A percentile compares a stretch with the other conserved stretches of the same genome.
Conservation (phyloP, 352 stramenopile genomes). For the Phytophthora lateralis region DNA sequence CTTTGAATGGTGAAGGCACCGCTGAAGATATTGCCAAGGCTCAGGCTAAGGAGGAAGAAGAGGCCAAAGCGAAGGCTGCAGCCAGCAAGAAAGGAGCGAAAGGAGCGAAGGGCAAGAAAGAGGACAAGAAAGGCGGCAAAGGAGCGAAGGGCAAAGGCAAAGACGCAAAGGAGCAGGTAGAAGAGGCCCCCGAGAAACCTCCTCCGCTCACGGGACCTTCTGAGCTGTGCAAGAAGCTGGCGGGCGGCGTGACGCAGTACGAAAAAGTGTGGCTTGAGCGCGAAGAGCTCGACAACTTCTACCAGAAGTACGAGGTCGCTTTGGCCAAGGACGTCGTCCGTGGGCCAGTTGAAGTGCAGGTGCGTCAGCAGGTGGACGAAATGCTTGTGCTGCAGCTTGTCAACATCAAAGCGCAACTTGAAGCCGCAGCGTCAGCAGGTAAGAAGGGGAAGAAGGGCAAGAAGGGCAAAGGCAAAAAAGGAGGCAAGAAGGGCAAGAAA, state of each 20-base stretch:
- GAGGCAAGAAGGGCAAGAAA: constrained; percentile 59
- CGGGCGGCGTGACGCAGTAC: constrained; percentile 65
- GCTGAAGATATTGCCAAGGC: constrained; percentile 51
- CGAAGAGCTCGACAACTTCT: constrained; percentile 91
- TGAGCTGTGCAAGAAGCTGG: constrained; percentile 83
- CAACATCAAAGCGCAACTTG: constrained; percentile 94
- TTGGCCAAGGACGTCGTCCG: constrained; percentile 92
- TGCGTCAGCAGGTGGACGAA: constrained; percentile 92
- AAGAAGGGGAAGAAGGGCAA: constrained; percentile 87
- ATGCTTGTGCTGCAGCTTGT: constrained; percentile 94
- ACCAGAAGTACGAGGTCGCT: constrained; percentile 93
- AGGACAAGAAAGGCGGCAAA: constrained; percentile 61
- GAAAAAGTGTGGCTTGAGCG: constrained; percentile 89
- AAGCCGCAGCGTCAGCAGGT: constrained; percentile 57
- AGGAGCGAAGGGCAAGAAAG: constrained; percentile 51
- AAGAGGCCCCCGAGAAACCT: constrained; percentile 78
- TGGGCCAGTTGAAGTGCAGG: constrained; percentile 83
- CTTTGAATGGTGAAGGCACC: constrained; percentile 43
- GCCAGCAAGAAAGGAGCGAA: constrained; percentile 52
- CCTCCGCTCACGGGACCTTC: constrained; percentile 88
- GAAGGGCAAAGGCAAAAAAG: constrained; percentile 63
- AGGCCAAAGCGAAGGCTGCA: constrained; percentile 50
- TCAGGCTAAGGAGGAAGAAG: constrained; percentile 63
- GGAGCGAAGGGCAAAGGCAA: constrained; percentile 69
- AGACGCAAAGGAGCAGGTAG: constrained; percentile 52